These are phyloP conservation scores for Sideroxylon spinosum DNA, from an alignment of 179 eudicot genomes.

Conservation along the genomic window DNA sequence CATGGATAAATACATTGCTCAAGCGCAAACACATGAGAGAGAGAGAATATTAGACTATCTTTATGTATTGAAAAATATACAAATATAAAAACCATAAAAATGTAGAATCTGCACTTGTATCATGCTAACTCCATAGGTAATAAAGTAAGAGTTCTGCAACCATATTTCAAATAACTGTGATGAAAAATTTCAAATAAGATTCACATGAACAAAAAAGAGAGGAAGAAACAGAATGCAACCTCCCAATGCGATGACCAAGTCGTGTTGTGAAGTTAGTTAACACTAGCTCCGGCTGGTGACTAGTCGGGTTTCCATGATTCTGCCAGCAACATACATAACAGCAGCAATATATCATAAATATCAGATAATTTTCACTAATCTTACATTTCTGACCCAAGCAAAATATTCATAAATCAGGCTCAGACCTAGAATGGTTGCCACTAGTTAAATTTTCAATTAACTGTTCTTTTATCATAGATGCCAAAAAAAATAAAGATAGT, in stretches of 20 bases:
- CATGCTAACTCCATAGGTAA: background rate
- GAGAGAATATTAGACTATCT: background rate
- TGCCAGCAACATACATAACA: conserved; percentile 29
- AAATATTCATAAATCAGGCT: too few relatives aligned
- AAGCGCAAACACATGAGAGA: background rate
- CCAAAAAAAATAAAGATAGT: background rate
- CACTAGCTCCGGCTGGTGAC: conserved; percentile 88
- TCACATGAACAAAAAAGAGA: background rate
- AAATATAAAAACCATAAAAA: background rate
- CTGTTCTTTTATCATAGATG: background rate
- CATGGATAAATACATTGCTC: background rate
- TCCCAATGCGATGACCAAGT: conserved; percentile 91
- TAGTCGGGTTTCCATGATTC: conserved; percentile 99
- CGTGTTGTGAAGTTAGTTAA: conserved; percentile 83
- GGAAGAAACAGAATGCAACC: conserved; percentile 33
- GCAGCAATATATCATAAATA: background rate
- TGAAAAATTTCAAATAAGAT: background rate
- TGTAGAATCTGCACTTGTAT: conserved; percentile 2
- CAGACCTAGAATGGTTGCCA: background rate
- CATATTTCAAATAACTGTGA: too few relatives aligned
- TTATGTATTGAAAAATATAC: background rate
- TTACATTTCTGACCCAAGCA: background rate
- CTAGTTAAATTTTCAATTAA: background rate
- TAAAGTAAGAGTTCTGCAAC: background rate
- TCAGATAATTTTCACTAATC: background rate